Percentiles rank a stretch among this genome's conserved stretches.
These are phyloP conservation scores for Boletus patriciae DNA, from an alignment of 768 basidiomycete genomes.

Conservation along the genomic window DNA sequence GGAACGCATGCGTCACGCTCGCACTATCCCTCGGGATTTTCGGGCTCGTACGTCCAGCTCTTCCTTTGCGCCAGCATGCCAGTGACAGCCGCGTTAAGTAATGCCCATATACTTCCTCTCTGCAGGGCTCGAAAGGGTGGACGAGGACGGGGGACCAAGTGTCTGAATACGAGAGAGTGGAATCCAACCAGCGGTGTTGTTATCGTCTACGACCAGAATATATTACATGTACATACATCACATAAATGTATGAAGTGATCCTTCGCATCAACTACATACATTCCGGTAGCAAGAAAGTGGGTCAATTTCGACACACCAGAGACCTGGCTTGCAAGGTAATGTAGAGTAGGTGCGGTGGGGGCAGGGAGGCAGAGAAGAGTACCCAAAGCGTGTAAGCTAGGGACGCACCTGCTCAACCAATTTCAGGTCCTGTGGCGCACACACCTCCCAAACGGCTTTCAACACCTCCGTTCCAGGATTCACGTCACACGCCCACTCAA, in stretches of 20 bases:
- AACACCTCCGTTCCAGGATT: conserved; percentile 25
- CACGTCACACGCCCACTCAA: conserved; percentile 34
- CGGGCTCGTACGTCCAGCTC: too few species aligned
- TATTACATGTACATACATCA: not conserved
- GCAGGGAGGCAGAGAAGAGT: too few species aligned
- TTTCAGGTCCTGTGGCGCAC: conserved; percentile 22
- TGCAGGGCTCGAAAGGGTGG: too few species aligned
- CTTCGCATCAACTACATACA: not conserved
- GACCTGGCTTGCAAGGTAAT: too few species aligned
- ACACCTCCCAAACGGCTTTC: conserved; percentile 32
- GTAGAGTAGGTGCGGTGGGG: too few species aligned
- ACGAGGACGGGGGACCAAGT: too few species aligned
- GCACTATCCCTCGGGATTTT: too few species aligned
- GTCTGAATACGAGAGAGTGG: not conserved
- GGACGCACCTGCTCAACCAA: conserved; percentile 11
- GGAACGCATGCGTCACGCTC: too few species aligned
- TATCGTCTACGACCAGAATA: not conserved
- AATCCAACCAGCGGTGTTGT: not conserved
- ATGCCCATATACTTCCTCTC: too few species aligned
- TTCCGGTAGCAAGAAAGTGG: not conserved
- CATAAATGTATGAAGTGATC: not conserved
- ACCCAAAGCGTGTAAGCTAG: not conserved
- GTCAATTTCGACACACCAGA: too few species aligned
- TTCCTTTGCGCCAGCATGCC: too few species aligned
- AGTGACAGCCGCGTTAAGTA: too few species aligned